Conservation (phyloP, 2,329 filamentous ascomycete species). For the Xylariaceae sp. region DNA sequence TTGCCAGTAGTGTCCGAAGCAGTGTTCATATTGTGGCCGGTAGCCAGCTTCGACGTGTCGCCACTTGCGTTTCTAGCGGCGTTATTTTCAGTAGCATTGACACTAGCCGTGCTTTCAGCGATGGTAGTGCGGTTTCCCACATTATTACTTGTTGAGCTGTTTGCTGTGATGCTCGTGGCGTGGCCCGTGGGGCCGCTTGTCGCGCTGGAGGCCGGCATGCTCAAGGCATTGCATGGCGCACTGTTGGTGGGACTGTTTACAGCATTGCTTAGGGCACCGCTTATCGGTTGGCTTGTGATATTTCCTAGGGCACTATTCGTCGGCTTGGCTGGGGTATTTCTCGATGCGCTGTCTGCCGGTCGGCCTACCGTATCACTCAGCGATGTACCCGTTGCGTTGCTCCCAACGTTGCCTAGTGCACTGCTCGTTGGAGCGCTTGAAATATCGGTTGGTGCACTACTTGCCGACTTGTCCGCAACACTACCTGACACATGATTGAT, state of each 20-base stretch:
- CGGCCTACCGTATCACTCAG: background rate
- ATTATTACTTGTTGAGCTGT: background rate
- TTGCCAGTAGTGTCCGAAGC: background rate
- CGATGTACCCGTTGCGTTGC: background rate
- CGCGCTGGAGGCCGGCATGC: background rate
- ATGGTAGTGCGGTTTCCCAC: background rate
- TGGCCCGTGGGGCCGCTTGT: background rate
- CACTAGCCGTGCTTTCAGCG: background rate
- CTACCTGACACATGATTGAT: background rate
- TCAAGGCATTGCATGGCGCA: background rate
- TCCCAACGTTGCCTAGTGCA: background rate
- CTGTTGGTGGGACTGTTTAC: background rate
- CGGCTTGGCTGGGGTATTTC: background rate
- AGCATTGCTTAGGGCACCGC: background rate
- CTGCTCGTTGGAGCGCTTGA: background rate
- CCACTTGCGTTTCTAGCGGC: background rate
- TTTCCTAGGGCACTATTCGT: background rate
- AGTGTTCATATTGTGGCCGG: slow-evolving; percentile 1
- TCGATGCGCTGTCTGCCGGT: background rate
- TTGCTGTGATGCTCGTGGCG: background rate
- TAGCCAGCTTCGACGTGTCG: background rate
- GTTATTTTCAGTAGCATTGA: background rate
- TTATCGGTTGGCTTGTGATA: background rate
- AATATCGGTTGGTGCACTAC: background rate
- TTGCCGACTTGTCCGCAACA: background rate